Conservation (phyloP, 2,329 filamentous ascomycete genomes). For the Hirsutella minnesotensis region DNA sequence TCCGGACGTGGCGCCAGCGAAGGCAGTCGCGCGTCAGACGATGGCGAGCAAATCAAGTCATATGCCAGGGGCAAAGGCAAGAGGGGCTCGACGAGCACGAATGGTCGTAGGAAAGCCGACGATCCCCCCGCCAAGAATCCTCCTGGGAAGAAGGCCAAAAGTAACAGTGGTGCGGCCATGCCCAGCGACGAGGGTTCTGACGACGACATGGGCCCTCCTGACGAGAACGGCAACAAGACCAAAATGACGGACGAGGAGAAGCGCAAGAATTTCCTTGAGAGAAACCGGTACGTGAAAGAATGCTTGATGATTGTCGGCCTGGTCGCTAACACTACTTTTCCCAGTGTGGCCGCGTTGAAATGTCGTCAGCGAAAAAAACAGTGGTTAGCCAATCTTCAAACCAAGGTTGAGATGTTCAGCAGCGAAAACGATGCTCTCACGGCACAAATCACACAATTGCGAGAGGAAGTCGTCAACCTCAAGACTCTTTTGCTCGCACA, state of each 20-base stretch:
- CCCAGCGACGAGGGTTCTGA: conserved; percentile 32
- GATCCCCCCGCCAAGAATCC: conserved; percentile 49
- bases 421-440: conserved; percentile 83
- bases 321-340: conserved; percentile 8
- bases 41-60: conserved; percentile 56
- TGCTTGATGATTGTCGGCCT: neutral
- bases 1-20: conserved; percentile 51
- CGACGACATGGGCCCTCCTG: conserved; percentile 39
- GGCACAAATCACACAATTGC: conserved; percentile 68
- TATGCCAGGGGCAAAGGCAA: conserved; percentile 57
- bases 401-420: conserved; percentile 87
- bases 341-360: conserved; percentile 86
- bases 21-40: conserved; percentile 61
- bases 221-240: conserved; percentile 45
- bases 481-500: conserved; percentile 89
- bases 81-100: conserved; percentile 43
- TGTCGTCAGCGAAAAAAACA: conserved; percentile 98
- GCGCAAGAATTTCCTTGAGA: conserved; percentile 91
- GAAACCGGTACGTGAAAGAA: conserved; percentile 62
- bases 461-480: conserved; percentile 88
- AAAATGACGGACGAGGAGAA: conserved; percentile 99
- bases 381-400: conserved; percentile 89
- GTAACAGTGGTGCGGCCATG: conserved; percentile 12
- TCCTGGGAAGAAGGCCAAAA: conserved; percentile 59
- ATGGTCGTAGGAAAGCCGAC: conserved; percentile 71